Evolutionary conservation across 2,329 filamentous ascomycete genomes (phyloP).

Genomic region (Ascochyta rabiei): DNA sequence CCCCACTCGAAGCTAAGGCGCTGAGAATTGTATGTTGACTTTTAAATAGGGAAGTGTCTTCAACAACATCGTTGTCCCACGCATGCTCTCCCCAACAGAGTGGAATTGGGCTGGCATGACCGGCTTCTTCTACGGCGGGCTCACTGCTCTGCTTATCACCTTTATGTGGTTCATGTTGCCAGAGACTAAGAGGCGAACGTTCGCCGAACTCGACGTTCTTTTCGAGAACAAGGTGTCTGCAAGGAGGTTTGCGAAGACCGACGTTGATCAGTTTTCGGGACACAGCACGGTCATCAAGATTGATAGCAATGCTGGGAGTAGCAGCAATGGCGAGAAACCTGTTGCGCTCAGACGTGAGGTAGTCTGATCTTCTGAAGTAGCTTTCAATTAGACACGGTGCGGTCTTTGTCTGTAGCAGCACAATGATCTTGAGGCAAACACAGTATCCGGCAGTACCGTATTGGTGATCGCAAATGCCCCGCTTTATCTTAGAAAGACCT

Average conservation of each 20-base stretch:
- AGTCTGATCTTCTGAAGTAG: not conserved
- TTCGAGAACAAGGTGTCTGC: conserved; percentile 36
- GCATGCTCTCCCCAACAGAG: conserved; percentile 52
- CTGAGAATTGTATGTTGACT: conserved; percentile 61
- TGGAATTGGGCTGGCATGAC: conserved; percentile 80
- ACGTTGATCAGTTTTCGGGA: conserved; percentile 19
- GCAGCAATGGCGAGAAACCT: conserved; percentile 15
- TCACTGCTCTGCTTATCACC: conserved; percentile 69
- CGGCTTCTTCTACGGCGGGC: conserved; percentile 84
- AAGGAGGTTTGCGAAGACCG: conserved; percentile 15
- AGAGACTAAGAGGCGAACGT: conserved; percentile 47
- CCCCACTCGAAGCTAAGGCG: conserved; percentile 84
- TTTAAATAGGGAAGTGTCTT: conserved; percentile 59
- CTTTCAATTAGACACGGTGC: not conserved
- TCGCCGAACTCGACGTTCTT: conserved; percentile 49
- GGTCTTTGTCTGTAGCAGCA: not conserved
- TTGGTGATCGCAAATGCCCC: not conserved
- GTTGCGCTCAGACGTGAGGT: conserved; percentile 1
- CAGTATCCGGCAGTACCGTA: not conserved
- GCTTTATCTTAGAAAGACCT: not conserved
- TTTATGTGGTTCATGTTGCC: conserved; percentile 65
- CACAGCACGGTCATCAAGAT: conserved; percentile 11
- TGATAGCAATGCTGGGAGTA: conserved; percentile 5
- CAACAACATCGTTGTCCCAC: conserved; percentile 75
- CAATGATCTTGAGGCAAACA: not conserved